Base-by-base conservation (phyloP, 2,329 filamentous ascomycete genomes). In the Penicillium janthinellum region DNA sequence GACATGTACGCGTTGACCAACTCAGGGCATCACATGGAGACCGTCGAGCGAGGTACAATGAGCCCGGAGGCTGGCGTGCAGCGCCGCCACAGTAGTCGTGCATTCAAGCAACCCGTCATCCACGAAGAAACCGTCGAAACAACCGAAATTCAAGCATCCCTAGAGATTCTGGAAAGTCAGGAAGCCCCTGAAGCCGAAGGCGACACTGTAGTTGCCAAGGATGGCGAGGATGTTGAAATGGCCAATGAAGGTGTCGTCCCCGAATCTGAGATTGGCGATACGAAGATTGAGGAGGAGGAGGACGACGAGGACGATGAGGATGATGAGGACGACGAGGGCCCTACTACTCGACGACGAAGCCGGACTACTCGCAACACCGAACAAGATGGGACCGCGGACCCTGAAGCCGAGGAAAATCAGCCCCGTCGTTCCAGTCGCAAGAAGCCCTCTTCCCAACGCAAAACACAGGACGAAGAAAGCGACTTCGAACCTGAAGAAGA, bases 401-500 rank as follows among this genome's bases (percentile, higher is more conserved):
- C 67, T 17, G 73, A 75, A 35, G 71, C 72, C 41, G 69, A 73
- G 25, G 65, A 67, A 50, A 64, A 70, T 50, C 60, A 71, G 34
- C 73, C 67, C 60, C 73, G 74, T 59, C 77, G 75, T 44, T 78
- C 75, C 48, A 72, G 73, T 58, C 75, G 73, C 50, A 79, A 77
- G 59, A 78, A 73, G 63, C 74, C 72, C 39, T 72, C 70, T 57
- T 78, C 76, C 35, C 78, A 81, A 53, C 77, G 77, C 39, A 81
- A 83, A 72, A 25, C 17, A 10, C 41, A 55, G 12, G 65, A 86
- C 51, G 84, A 86, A 54, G 86, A 83, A 66, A 88, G 85, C 65
- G 86, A 88, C 66, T 88, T 88, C 63, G 85, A 88, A 66, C 86
- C 86, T 5, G 82, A 81, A 37, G 80, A 79, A 22, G 85, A 86